Evolutionary conservation across 1,139 yeast species (phyloP), one percentile per base, ranked within the genome.

Genomic region (Suhomyces bokatorum): DNA sequence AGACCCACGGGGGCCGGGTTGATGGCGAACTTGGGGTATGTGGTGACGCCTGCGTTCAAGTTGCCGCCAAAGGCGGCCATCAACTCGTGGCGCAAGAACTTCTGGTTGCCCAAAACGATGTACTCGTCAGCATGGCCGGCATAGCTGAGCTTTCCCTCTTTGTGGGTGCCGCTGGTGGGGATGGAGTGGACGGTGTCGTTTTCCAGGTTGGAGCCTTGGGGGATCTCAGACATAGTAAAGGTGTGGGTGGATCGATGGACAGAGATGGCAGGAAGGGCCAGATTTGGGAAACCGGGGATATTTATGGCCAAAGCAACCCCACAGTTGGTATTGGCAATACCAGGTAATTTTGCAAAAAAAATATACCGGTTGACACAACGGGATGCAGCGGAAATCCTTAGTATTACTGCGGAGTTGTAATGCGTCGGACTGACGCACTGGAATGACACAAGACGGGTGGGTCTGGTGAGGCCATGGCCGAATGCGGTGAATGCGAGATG

Each of bases 61-160:
- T 68, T 56, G 61, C 75, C 75, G 42, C 73, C 75, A 40, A 70
- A 70, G 20, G 78, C 78, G 31, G 55, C 50, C 67, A 66, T 60
- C 52, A 73, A 67, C 51, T 73, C 78, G 29, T 51, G 51, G 41
- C 52, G 48, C 52, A 78, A 72, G 54, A 84, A 88, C 59, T 77
- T 83, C 49, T 85, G 83, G 55, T 81, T 78, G 16, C 96, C 97
- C 54, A 88, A 77, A 54, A 73, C 82, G 46, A 88, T 73, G 58
- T 78, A 84, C 47, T 85, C 86, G 35, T 42, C 38, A 30, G 82
- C 74, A 32, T 73, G 77, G 28, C 55, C 55, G 30, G 27, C 35
- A 16, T 38, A n/a, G 10, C 17, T 29, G 27, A 39, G 30, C 33
- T 35, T 37, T 6, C 34, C 34, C n/a, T 39, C 35, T 12, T 17